These are phyloP conservation scores for Candida krabiensis DNA, from an alignment of 805 yeast species.

Conservation along the genomic window DNA sequence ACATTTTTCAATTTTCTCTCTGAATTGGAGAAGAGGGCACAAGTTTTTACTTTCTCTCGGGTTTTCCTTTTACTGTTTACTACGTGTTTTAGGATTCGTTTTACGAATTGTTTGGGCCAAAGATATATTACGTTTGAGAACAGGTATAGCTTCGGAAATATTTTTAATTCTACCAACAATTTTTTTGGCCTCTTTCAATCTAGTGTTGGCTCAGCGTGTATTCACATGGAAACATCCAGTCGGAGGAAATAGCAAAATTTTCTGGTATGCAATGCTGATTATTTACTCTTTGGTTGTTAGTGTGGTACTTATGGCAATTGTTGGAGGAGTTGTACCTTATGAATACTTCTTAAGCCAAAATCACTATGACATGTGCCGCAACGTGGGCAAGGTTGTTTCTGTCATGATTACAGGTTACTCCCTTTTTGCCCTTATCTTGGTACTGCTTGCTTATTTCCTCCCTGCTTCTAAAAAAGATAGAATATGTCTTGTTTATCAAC, in stretches of 20 bases:
- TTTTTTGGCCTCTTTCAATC: slow-evolving; percentile 56
- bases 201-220: slow-evolving; percentile 68
- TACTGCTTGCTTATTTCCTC: slow-evolving; percentile 51
- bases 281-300: slow-evolving; percentile 56
- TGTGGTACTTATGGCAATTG: slow-evolving; percentile 65
- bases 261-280: slow-evolving; percentile 50
- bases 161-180: slow-evolving; percentile 58
- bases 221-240: slow-evolving; percentile 80
- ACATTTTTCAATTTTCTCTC: slow-evolving; percentile 46
- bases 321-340: slow-evolving; percentile 62
- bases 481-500: slow-evolving; percentile 57
- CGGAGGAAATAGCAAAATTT: slow-evolving; percentile 52
- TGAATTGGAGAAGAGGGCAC: slow-evolving; percentile 57
- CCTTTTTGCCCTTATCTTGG: slow-evolving; percentile 48
- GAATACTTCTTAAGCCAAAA: slow-evolving; percentile 49
- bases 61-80: slow-evolving; percentile 50
- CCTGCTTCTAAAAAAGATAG: slow-evolving; percentile 54
- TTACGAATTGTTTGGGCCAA: slow-evolving; percentile 59
- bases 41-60: slow-evolving; percentile 55
- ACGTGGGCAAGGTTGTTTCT: slow-evolving; percentile 53
- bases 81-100: slow-evolving; percentile 59
- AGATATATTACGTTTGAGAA: slow-evolving; percentile 42
- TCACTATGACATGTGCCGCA: slow-evolving; percentile 50
- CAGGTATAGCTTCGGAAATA: slow-evolving; percentile 59
- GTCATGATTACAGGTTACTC: slow-evolving; percentile 51